Evolutionary conservation across 768 basidiomycete genomes (phyloP), one percentile per base, ranked within the genome.

Genomic region (Lactarius sp.): DNA sequence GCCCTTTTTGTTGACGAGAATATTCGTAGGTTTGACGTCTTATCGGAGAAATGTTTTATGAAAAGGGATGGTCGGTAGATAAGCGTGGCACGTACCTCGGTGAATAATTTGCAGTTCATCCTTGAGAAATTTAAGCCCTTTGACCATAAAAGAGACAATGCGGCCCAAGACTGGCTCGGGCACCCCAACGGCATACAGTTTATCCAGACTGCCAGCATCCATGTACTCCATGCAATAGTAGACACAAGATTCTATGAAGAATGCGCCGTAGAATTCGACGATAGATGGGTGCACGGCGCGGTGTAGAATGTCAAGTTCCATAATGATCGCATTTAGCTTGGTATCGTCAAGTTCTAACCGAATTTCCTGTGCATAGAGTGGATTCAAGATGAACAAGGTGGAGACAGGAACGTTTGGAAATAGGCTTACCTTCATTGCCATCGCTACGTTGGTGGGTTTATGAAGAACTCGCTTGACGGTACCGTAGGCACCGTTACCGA

Each of bases 211-310:
- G n/a, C 95, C 94, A 12, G 94, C 95, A 73, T 99, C 96, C 97
- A 99, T 99, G 77, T 88, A 92, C 79, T 99, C 97, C 95, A 98
- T 98, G 76, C 95, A 98, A 74, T 97, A 98, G 77, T 99, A 98
- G 27, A 99, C 97, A 74, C 96, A 99, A n/a, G 92, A 92, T 73
- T 99, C 97, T 75, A 97, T 94, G 76, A 97, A 98, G 79, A 99
- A 99, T 4, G 97, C 97, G 50, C 97, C 97, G 73, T 96, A 98
- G 70, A 99, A 99, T 65, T 98, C 97, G 70, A 99, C 92, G 68
- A 98, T 98, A 71, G 92, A 86, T 3, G 90, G 90, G 9, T 90
- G 86, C 50, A 88, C 82, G 3, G 95, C 95, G 33, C 94, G 91
- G 75, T 99, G 97, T 7, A 99, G 85, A 68, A 99, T 90, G 72